Conservation (phyloP, 73 alveolate genomes). For the Blepharisma japonicum region DNA sequence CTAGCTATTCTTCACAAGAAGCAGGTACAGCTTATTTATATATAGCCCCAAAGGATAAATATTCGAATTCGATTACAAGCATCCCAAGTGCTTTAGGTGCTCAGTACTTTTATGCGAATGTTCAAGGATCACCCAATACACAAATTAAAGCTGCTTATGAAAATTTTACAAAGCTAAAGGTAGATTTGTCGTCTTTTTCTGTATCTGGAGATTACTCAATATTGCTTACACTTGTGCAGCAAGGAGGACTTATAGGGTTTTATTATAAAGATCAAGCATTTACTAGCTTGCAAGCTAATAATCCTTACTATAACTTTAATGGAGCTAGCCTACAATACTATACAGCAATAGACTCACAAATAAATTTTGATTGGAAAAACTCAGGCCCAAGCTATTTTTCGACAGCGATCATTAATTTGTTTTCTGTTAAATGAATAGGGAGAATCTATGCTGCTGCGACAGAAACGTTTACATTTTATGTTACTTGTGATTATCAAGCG, state of each 20-base stretch:
- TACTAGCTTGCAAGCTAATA: neutral
- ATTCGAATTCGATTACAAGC: conserved; percentile 2
- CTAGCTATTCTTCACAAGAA: neutral
- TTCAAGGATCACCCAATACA: neutral
- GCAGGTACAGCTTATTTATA: conserved; percentile 1
- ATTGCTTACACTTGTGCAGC: neutral
- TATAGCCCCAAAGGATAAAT: conserved; percentile 10
- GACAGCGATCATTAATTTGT: neutral
- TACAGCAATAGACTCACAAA: neutral
- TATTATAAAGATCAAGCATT: neutral
- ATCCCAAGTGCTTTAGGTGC: neutral
- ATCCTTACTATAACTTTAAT: neutral
- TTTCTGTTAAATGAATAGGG: conserved; percentile 20
- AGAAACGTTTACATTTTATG: neutral
- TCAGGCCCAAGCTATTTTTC: neutral
- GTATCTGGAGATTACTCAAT: neutral
- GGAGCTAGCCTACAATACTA: neutral
- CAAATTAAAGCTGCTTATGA: neutral
- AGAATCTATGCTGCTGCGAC: neutral
- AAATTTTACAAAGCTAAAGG: neutral
- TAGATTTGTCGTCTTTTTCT: neutral
- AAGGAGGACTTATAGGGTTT: conserved; percentile 22
- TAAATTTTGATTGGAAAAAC: conserved; percentile 23
- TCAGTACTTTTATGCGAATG: neutral
- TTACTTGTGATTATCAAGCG: neutral